Evolutionary conservation across 1,284 basidiomycete species (phyloP).

Genomic region (Malassezia slooffiae): DNA sequence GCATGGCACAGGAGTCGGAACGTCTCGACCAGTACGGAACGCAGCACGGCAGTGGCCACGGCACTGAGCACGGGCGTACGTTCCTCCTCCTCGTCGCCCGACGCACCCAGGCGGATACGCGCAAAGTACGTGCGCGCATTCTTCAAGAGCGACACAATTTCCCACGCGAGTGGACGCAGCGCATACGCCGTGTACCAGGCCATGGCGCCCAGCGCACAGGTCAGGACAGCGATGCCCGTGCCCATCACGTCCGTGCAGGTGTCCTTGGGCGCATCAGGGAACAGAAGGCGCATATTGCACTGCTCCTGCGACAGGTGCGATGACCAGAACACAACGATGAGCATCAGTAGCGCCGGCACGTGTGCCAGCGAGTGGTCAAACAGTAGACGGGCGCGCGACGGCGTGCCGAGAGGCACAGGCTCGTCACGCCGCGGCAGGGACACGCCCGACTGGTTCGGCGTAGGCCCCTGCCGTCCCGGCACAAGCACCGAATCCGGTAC

Average conservation of each 20-base stretch:
- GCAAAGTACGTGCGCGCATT: too few relatives aligned
- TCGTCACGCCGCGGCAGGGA: too few relatives aligned
- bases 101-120: too few relatives aligned
- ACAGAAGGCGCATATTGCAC: conserved; percentile 10
- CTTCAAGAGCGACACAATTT: neutral
- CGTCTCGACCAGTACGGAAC: conserved; percentile 10
- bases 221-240: neutral
- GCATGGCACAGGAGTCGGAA: conserved; percentile 8
- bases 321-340: neutral
- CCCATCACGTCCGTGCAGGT: neutral
- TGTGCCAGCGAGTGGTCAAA: conserved; percentile 3
- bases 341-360: conserved; percentile 1
- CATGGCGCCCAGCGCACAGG: conserved; percentile 1
- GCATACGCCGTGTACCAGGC: conserved; percentile 12
- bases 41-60: conserved; percentile 2
- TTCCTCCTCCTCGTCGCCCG: too few relatives aligned
- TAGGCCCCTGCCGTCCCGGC: too few relatives aligned
- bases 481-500: too few relatives aligned
- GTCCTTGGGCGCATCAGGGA: conserved; percentile 1
- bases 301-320: neutral
- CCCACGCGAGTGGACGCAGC: conserved; percentile 12
- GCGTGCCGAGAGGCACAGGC: too few relatives aligned
- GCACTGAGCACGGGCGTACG: too few relatives aligned
- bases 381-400: conserved; percentile 1
- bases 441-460: too few relatives aligned